phyloP scores from a whole-genome alignment of 495 filamentous ascomycete genomes.

The Penicillium lividum region DNA sequence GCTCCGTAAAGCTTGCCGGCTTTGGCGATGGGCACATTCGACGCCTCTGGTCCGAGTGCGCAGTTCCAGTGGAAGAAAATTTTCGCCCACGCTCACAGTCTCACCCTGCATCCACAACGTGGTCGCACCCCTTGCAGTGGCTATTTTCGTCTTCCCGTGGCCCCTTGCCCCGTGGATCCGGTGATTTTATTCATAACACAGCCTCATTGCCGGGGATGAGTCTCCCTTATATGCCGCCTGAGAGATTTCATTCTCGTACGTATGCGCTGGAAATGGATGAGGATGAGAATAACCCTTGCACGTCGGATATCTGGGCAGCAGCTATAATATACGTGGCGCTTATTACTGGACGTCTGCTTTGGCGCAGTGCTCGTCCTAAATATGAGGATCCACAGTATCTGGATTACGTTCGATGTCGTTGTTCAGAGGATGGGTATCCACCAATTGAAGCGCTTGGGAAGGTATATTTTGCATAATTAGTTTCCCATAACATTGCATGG shows the following conservation, averaged over 20 bases:
- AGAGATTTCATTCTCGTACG: slow-evolving; percentile 11
- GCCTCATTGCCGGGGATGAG: slow-evolving; percentile 23
- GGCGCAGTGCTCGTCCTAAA: slow-evolving; percentile 81
- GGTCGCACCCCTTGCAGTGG: slow-evolving; percentile 24
- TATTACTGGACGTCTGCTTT: slow-evolving; percentile 84
- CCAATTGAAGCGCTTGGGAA: slow-evolving; percentile 87
- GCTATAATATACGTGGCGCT: slow-evolving; percentile 97
- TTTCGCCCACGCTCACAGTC: slow-evolving; percentile 4
- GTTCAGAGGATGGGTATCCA: slow-evolving; percentile 81
- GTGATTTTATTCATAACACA: slow-evolving; percentile 7
- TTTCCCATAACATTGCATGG: not conserved
- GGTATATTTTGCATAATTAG: slow-evolving; percentile 53
- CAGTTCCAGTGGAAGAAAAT: slow-evolving; percentile 7
- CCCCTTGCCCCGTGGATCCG: not conserved
- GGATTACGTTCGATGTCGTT: slow-evolving; percentile 77
- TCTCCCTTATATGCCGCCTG: slow-evolving; percentile 23
- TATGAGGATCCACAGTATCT: slow-evolving; percentile 84
- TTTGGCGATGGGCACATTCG: slow-evolving; percentile 87
- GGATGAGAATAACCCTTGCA: slow-evolving; percentile 76
- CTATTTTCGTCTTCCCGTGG: not conserved
- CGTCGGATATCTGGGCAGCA: slow-evolving; percentile 92
- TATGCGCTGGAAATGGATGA: slow-evolving; percentile 46
- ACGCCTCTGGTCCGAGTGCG: slow-evolving; percentile 21
- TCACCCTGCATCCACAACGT: slow-evolving; percentile 2
- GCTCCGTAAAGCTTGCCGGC: slow-evolving; percentile 91